A percentile compares a stretch with the other conserved stretches of the same genome.
Conservation (phyloP, 768 basidiomycete genomes). For the Cystobasidium ongulense region DNA sequence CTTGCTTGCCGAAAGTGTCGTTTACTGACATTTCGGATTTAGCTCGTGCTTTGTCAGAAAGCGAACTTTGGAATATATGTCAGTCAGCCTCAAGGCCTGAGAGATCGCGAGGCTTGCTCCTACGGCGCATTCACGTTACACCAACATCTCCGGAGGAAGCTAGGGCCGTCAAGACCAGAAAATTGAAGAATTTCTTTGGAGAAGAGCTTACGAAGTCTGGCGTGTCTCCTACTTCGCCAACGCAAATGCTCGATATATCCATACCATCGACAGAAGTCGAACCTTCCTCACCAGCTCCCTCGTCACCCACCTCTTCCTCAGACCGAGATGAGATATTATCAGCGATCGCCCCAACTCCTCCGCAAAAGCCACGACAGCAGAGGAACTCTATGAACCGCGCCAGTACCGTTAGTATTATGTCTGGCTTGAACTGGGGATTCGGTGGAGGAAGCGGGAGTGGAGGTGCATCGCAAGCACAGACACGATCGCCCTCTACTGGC, state of each 20-base stretch:
- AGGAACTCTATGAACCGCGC: conserved; percentile 72
- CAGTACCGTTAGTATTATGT: conserved; percentile 86
- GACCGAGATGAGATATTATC: conserved; percentile 42
- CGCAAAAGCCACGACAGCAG: conserved; percentile 30
- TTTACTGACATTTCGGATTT: background rate
- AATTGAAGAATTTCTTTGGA: conserved; percentile 41
- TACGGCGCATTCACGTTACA: conserved; percentile 34
- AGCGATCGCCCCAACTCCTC: conserved; percentile 17
- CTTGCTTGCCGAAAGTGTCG: background rate
- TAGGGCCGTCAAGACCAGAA: conserved; percentile 32
- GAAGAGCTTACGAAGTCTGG: conserved; percentile 36
- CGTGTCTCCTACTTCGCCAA: conserved; percentile 46
- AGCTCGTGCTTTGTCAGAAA: conserved; percentile 37
- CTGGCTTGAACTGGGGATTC: conserved; percentile 59
- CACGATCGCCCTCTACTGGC: conserved; percentile 43
- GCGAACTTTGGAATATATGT: conserved; percentile 39
- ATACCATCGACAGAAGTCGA: conserved; percentile 39
- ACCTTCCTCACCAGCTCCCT: conserved; percentile 38
- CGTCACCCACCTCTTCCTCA: conserved; percentile 39
- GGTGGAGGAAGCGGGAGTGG: background rate
- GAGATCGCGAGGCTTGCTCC: conserved; percentile 36
- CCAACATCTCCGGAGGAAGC: conserved; percentile 7
- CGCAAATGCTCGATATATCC: conserved; percentile 43
- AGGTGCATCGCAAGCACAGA: conserved; percentile 17
- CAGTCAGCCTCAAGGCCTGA: conserved; percentile 35